Conservation (phyloP, 148 eudicot genomes). For the Heliosperma pusillum region DNA sequence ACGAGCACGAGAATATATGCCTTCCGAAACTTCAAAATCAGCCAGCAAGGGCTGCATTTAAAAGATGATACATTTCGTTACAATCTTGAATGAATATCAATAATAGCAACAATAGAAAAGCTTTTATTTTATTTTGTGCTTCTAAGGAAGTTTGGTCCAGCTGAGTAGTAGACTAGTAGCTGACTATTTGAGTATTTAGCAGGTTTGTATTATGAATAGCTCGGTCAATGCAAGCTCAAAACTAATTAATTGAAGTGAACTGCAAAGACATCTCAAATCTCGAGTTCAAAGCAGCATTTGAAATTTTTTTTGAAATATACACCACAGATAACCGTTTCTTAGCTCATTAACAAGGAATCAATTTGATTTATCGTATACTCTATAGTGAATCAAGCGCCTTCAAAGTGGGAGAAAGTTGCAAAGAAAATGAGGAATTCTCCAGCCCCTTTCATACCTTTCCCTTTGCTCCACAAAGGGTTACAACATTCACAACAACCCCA, state of each 20-base stretch:
- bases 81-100: background rate
- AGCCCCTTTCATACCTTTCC: background rate
- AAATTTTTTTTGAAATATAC: background rate
- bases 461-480: background rate
- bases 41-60: constrained; percentile 67
- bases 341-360: constrained; percentile 1
- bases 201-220: background rate
- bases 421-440: background rate
- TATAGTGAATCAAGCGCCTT: too few species aligned
- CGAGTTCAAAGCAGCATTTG: background rate
- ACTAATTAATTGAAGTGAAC: background rate
- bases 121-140: background rate
- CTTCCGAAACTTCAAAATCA: constrained; percentile 96
- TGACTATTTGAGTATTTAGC: background rate
- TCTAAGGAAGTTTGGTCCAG: background rate
- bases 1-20: constrained; percentile 81
- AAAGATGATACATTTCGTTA: background rate
- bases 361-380: background rate
- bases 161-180: too few species aligned
- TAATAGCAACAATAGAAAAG: background rate
- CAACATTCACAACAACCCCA: background rate
- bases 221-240: background rate
- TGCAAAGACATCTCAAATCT: background rate
- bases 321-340: background rate
- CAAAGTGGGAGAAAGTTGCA: background rate